Base-by-base conservation (phyloP, 306 rosid genomes). In the Ammopiptanthus mongolicus region DNA sequence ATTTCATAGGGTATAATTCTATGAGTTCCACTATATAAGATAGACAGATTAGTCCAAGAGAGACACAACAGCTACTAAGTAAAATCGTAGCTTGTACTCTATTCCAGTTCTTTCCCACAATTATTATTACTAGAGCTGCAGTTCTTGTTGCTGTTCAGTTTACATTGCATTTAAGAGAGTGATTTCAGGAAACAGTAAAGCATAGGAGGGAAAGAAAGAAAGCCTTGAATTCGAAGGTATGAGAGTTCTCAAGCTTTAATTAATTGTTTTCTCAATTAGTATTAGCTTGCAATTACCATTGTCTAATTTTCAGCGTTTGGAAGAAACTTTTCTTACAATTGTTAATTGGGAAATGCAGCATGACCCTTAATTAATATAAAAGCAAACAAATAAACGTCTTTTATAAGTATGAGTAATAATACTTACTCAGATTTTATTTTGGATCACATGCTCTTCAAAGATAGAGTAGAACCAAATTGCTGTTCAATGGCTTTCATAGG, bases 11-110 rank as follows among this genome's bases (percentile, higher is more conserved):
- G 17, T 66, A 41, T 41, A 8, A n/a, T 55, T 51, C 19, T 19
- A 3, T 23, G 13, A 14, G 9, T 48, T 65, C 23, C 72, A 1
- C 61, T 71, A 63, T 76, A 82, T 77, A 65, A 55, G 52, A 44
- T 17, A 18, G 41, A 23, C 23, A n/a, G 0, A 56, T 36, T 25
- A 46, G 56, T 69, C 1, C 55, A 59, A 37, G 22, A 15, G 14
- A 71, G 4, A 10, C 67, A 63, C 52, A 63, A 18, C 59, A 52
- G 6, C 41, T 50, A 12, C 19, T 22, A 3, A 50, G 23, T 23
- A 11, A 19, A 37, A 18, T 0, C 29, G 4, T 33, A 8, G 42
- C 21, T 58, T 14, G 22, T 59, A 18, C 25, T 17, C 6, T 25
- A 31, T 1, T 39, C 22, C 55, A 6, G 3, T 39, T 33, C 28